Conservation (phyloP, 345 rosid species). For the Gossypium australe region DNA sequence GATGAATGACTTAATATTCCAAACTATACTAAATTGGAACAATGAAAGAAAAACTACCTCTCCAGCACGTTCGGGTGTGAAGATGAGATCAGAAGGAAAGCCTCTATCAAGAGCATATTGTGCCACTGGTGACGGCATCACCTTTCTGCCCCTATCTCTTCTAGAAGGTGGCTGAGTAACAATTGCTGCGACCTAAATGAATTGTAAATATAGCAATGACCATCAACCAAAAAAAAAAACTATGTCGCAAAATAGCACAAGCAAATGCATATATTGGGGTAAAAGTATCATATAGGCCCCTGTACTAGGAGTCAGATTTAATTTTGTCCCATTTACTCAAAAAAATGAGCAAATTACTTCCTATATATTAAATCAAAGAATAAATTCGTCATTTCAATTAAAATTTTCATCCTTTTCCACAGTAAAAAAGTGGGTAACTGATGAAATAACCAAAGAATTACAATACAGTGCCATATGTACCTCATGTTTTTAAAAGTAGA, state of each 20-base stretch:
- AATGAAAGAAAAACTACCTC: slow-evolving; percentile 46
- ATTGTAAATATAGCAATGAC: slow-evolving; percentile 3
- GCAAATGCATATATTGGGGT: not conserved
- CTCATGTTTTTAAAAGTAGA: too few species aligned
- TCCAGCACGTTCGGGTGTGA: slow-evolving; percentile 81
- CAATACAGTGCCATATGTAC: too few species aligned
- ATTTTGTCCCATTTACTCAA: too few species aligned
- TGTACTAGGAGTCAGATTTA: too few species aligned
- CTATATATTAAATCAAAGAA: too few species aligned
- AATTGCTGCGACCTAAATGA: slow-evolving; percentile 75
- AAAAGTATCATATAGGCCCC: too few species aligned
- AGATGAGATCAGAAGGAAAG: slow-evolving; percentile 68
- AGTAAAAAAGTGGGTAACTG: too few species aligned
- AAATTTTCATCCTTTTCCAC: too few species aligned
- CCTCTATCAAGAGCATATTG: slow-evolving; percentile 75
- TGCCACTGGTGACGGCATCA: slow-evolving; percentile 79
- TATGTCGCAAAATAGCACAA: not conserved
- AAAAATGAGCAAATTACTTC: too few species aligned
- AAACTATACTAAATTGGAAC: slow-evolving; percentile 5
- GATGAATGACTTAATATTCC: not conserved
- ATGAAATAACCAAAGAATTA: too few species aligned
- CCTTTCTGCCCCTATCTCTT: slow-evolving; percentile 74
- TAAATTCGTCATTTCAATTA: too few species aligned
- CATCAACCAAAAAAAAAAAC: not conserved
- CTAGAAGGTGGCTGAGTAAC: slow-evolving; percentile 88